Evolutionary conservation across 106 monocot species (phyloP), one percentile per base, ranked within the genome.

Genomic region (Agapanthus africanus): DNA sequence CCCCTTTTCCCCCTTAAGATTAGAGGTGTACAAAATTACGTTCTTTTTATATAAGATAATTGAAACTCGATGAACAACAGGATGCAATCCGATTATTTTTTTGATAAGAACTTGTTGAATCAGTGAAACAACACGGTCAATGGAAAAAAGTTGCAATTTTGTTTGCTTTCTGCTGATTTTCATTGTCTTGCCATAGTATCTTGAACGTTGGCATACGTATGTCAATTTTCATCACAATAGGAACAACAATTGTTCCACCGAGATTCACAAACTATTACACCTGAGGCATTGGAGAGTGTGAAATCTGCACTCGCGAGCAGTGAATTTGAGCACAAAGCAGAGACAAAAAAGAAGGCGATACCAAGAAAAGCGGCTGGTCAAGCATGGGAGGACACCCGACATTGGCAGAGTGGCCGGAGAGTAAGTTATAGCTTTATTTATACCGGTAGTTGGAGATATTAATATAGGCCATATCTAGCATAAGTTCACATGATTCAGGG

Each of bases 231-330:
- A 63, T 63, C 4, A 37, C 37, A 37, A 40, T 61, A 94, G 94
- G 94, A 90, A 46, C 94, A 94, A 22, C 94, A 94, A 70, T 77
- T 94, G 54, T 94, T 94, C 47, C 90, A 90, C 76, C 75, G 85
- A 31, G 94, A 94, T 77, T 90, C 94, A 31, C 94, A 94, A 76
- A 94, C 90, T 27, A 94, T 94, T 35, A 94, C 90, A 36, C 90
- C 94, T 19, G 94, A 94, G 77, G 94, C 94, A 38, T 49, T 94
- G 34, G 90, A 94, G 67, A 85, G 87, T 72, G 94, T 94, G 52
- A 94, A 94, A 66, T 90, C 94, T 56, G 94, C 94, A 25, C 83
- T 94, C 54, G 94, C 94, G 13, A 90, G 73, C 46, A 90, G 94
- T 65, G 94, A 94, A 37, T 74, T 80, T 71, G 90, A 87, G 50